phyloP scores from a whole-genome alignment of 352 stramenopile species.

The Phytophthora podocarpi region DNA sequence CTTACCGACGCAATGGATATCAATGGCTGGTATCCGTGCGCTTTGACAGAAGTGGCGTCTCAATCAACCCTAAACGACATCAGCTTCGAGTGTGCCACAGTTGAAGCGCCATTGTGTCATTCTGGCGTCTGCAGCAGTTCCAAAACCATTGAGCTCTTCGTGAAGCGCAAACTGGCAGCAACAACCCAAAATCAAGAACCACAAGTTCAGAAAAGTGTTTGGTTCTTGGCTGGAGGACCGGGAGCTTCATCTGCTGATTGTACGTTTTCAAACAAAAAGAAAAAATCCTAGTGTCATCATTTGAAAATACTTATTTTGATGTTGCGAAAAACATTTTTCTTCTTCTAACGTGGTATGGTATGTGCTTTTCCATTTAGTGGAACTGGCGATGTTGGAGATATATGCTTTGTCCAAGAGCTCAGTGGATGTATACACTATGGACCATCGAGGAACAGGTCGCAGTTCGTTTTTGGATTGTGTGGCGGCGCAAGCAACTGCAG shows the following conservation, averaged over 20 bases:
- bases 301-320: too few relatives aligned
- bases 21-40: slow-evolving; percentile 58
- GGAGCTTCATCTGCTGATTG: slow-evolving; percentile 40
- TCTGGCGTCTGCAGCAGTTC: slow-evolving; percentile 39
- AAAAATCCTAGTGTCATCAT: too few relatives aligned
- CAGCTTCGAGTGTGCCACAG: slow-evolving; percentile 51
- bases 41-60: slow-evolving; percentile 15
- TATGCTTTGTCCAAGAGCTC: slow-evolving; percentile 38
- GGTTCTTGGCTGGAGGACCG: slow-evolving; percentile 54
- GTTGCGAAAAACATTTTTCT: background rate
- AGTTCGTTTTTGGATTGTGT: slow-evolving; percentile 43
- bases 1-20: slow-evolving; percentile 28
- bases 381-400: slow-evolving; percentile 41
- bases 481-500: slow-evolving; percentile 36
- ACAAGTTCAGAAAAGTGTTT: slow-evolving; percentile 39
- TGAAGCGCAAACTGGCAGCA: slow-evolving; percentile 45
- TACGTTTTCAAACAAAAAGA: too few relatives aligned
- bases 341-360: too few relatives aligned
- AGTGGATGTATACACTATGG: slow-evolving; percentile 57
- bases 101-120: slow-evolving; percentile 47
- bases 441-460: slow-evolving; percentile 47
- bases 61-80: slow-evolving; percentile 10
- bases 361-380: slow-evolving; percentile 40
- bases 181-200: background rate
- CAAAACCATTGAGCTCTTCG: slow-evolving; percentile 45